phyloP scores from a whole-genome alignment of 108 stramenopile species.

The Stephanodiscus minutulus region DNA sequence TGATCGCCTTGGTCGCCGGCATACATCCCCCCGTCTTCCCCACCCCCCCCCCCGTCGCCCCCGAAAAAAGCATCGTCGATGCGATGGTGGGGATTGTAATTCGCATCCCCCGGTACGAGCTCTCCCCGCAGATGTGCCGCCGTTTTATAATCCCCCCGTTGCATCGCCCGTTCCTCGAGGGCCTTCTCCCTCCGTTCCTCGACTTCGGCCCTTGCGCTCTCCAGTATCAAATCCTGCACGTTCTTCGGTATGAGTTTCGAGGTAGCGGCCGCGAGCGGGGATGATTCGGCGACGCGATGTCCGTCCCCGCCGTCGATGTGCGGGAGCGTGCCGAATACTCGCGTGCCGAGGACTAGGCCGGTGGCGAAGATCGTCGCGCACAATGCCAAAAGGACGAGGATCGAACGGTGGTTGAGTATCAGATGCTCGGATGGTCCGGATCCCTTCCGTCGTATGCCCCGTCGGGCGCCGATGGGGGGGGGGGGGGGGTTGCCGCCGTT shows the following conservation, averaged over 20 bases:
- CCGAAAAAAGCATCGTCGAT: constrained; percentile 34
- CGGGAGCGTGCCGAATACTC: constrained; percentile 17
- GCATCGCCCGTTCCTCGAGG: constrained; percentile 20
- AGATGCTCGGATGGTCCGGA: too few relatives aligned
- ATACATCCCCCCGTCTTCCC: constrained; percentile 26
- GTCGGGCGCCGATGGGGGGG: constrained; percentile 16
- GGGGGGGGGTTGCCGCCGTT: neutral
- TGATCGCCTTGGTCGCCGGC: constrained; percentile 18
- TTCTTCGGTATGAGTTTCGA: constrained; percentile 15
- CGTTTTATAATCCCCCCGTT: constrained; percentile 16
- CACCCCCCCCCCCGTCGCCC: constrained; percentile 6
- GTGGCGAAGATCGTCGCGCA: constrained; percentile 27
- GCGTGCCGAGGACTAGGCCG: constrained; percentile 36
- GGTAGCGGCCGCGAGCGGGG: constrained; percentile 32
- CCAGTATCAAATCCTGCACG: constrained; percentile 40
- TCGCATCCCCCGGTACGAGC: constrained; percentile 35
- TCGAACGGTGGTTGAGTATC: constrained; percentile 23
- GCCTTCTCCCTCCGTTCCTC: constrained; percentile 21
- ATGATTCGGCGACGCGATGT: constrained; percentile 7
- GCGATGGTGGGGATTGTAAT: constrained; percentile 52
- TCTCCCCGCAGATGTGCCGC: constrained; percentile 36
- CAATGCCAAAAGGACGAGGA: constrained; percentile 23
- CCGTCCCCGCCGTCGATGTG: neutral
- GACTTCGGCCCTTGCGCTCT: constrained; percentile 34
- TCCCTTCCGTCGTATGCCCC: constrained; percentile 15